phyloP scores from a whole-genome alignment of 148 eudicot species.

The Beta vulgaris region DNA sequence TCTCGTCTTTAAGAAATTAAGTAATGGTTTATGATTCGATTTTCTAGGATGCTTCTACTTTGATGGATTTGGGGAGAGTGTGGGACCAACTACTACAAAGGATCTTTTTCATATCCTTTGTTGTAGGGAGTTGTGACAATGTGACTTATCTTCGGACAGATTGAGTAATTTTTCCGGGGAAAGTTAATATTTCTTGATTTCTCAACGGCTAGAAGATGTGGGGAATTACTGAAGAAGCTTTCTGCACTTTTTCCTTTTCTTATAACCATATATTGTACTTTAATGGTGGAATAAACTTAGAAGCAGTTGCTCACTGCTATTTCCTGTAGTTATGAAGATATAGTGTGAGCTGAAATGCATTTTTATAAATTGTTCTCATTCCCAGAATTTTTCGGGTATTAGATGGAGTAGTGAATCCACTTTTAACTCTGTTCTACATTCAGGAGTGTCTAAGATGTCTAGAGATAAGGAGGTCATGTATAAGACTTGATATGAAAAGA shows the following conservation, averaged over 20 bases:
- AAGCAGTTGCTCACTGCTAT: not conserved
- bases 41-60: not conserved
- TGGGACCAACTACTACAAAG: not conserved
- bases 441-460: not conserved
- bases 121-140: not conserved
- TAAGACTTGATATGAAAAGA: not conserved
- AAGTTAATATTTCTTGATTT: not conserved
- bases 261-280: not conserved
- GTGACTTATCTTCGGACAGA: not conserved
- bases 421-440: not conserved
- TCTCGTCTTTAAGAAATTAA: not conserved
- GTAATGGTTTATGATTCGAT: not conserved
- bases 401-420: not conserved
- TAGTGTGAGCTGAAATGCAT: not conserved
- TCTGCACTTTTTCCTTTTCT: not conserved
- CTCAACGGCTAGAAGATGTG: not conserved
- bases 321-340: not conserved
- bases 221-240: not conserved
- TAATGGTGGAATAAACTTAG: not conserved
- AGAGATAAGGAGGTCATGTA: not conserved
- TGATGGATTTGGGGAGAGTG: not conserved
- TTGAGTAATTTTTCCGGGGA: not conserved
- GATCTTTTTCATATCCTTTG: not conserved
- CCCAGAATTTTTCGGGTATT: not conserved
- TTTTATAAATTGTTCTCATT: not conserved